Evolutionary conservation across 2,329 filamentous ascomycete species (phyloP), one percentile per base, ranked within the genome.

Genomic region (Annulohypoxylon truncatum): DNA sequence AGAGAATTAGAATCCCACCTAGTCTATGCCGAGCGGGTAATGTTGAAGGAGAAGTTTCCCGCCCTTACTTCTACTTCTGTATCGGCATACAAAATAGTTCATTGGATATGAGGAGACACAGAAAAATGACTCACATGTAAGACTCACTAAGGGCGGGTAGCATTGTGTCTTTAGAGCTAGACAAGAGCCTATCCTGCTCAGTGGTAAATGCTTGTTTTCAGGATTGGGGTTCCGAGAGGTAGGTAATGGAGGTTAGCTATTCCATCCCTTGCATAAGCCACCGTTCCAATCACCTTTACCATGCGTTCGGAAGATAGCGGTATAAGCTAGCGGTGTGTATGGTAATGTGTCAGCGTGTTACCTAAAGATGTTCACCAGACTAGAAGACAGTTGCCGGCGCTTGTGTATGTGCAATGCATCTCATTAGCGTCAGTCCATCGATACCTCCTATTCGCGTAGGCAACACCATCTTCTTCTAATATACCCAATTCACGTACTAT

Each of bases 181-280:
- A 15, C 1, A 5, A 15, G 13, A 22, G 15, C 28, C 29, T 47
- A 9, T 33, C 10, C 18, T 31, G 24, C 22, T 38, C 22, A 5
- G n/a, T 38, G 24, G 38, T 24, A 53, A n/a, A 9, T 24, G 10
- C 46, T 52, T 20, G 13, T 15, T 29, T 4, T 29, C 4, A 24
- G 46, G 15, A 22, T 42, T 10, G 6, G 18, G 13, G 20, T 1
- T 20, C 18, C 4, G 42, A n/a, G 46, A 35, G 46, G 9, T 10
- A 35, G 46, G 9, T 10, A 13, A 6, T 42, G 15, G 38, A 44
- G 20, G 22, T 3, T 18, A 35, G 20, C 13, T 40, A 38, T 29
- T 53, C 33, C 33, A 66, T 66, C 64, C 64, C 64, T 66, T 66
- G 50, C 58, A 15, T 66, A 3, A 51, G 40, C 24, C 47, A 28